These are phyloP conservation scores for Cicer chorassanicum DNA, from an alignment of 306 rosid species.

Conservation along the genomic window DNA sequence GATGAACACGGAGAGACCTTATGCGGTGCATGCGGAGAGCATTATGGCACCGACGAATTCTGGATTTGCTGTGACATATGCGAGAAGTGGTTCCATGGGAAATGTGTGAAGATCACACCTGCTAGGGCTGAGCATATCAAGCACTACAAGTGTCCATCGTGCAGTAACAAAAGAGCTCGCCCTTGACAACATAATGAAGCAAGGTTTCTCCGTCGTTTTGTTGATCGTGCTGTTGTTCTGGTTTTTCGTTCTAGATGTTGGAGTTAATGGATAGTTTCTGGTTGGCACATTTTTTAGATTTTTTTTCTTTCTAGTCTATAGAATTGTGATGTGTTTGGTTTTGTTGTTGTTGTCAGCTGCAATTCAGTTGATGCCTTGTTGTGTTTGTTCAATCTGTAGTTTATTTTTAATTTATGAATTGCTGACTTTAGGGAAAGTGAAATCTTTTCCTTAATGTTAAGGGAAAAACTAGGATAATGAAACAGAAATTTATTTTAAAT, in stretches of 20 bases:
- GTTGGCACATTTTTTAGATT: slow-evolving; percentile 43
- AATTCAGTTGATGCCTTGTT: slow-evolving; percentile 45
- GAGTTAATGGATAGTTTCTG: slow-evolving; percentile 50
- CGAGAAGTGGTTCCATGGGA: slow-evolving; percentile 94
- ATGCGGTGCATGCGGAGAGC: slow-evolving; percentile 91
- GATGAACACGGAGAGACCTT: slow-evolving; percentile 90
- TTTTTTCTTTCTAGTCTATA: slow-evolving; percentile 50
- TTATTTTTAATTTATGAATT: slow-evolving; percentile 32
- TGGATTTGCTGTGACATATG: slow-evolving; percentile 97
- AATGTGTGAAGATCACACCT: slow-evolving; percentile 93
- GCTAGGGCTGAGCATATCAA: slow-evolving; percentile 92
- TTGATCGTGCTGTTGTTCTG: slow-evolving; percentile 44
- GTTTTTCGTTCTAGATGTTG: slow-evolving; percentile 41
- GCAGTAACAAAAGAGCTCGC: slow-evolving; percentile 89
- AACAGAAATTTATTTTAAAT: slow-evolving; percentile 35
- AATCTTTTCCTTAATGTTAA: slow-evolving; percentile 42
- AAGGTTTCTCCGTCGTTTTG: slow-evolving; percentile 24
- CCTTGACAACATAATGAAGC: slow-evolving; percentile 50
- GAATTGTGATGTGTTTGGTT: slow-evolving; percentile 47
- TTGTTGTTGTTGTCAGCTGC: slow-evolving; percentile 46
- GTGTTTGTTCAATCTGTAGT: slow-evolving; percentile 46
- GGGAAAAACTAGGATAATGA: slow-evolving; percentile 42
- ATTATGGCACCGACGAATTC: slow-evolving; percentile 82
- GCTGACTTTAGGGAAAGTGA: slow-evolving; percentile 44
- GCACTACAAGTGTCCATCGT: slow-evolving; percentile 97